These are phyloP conservation scores for Talaromyces sp. DNA, from an alignment of 2,329 filamentous ascomycete species.

Conservation along the genomic window DNA sequence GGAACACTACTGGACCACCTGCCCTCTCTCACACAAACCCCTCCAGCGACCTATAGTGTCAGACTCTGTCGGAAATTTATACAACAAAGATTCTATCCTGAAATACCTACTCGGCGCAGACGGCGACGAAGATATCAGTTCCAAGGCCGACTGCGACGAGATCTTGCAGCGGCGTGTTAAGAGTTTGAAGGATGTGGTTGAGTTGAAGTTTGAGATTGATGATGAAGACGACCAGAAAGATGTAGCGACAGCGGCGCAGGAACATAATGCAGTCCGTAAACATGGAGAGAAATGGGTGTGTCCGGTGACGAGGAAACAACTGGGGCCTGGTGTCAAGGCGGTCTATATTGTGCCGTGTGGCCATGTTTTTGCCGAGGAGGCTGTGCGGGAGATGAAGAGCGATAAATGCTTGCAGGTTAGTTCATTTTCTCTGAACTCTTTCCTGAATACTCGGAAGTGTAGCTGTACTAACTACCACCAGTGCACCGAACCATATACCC, in stretches of 20 bases:
- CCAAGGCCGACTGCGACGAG: conserved; percentile 56
- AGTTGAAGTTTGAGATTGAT: conserved; percentile 67
- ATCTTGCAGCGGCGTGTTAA: conserved; percentile 61
- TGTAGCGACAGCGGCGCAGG: neutral
- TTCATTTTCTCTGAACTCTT: neutral
- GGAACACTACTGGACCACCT: conserved; percentile 78
- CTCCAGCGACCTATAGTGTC: conserved; percentile 74
- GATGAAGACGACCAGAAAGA: neutral
- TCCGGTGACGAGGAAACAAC: conserved; percentile 77
- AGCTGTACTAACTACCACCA: conserved; percentile 33
- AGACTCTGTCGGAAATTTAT: conserved; percentile 75
- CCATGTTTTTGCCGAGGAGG: conserved; percentile 84
- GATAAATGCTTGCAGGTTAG: conserved; percentile 55
- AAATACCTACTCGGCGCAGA: conserved; percentile 56
- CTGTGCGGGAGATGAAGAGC: conserved; percentile 70
- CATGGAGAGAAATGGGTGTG: conserved; percentile 64
- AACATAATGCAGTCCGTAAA: conserved; percentile 14
- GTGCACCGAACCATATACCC: conserved; percentile 68
- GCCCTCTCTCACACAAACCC: conserved; percentile 74
- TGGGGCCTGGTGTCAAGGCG: conserved; percentile 71
- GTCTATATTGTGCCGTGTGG: conserved; percentile 93
- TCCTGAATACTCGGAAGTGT: too few relatives aligned
- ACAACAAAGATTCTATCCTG: conserved; percentile 90
- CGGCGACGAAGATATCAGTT: conserved; percentile 45
- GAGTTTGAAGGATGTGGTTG: conserved; percentile 77